Evolutionary conservation across 1,284 basidiomycete species (phyloP), one percentile per base, ranked within the genome.

Genomic region (Sporisorium iseilematis-ciliati): DNA sequence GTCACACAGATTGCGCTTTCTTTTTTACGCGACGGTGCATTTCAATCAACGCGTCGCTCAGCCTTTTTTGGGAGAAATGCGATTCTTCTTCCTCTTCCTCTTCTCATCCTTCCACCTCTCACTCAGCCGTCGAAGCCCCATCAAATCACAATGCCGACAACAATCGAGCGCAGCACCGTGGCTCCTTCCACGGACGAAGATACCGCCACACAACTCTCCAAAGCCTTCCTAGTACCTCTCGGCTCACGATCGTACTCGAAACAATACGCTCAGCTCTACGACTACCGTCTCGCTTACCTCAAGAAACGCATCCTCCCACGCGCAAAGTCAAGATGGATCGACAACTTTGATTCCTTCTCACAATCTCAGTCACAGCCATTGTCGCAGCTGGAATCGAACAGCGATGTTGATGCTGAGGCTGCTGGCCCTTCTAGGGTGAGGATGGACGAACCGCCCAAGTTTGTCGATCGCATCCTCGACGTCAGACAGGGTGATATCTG

Each of bases 381-480:
- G 38, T 67, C 63, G 11, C 60, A 74, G 45, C 49, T 65, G 29
- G 55, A 62, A 16, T 14, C 52, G 1, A 38, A 38, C 35, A 38
- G 14, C 14, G 35, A 38, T 38, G 35, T 14, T 33, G 33, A 7
- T 33, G 48, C 58, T 11, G 53, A 67, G 31, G 61, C 54, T 49
- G 61, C 62, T 2, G 61, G 62, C 6, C 68, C 69, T 1, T 67
- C 65, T 12, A 56, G 51, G 23, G 35, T 61, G 23, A 26, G 48
- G 25, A 59, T 69, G 57, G 42, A 63, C n/a, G 65, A 71, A 3
- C 71, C 69, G 7, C 73, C 95, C 0, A 86, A 89, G 8, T 89
- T 92, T 41, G 89, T 97, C 23, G 90, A 91, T 18, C 89, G 95
- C 38, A 93, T 98, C 7, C 90, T 99, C 4, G 95, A 99, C 63